These are phyloP conservation scores for Glycine latifolia DNA, from an alignment of 306 rosid genomes.

Conservation along the genomic window DNA sequence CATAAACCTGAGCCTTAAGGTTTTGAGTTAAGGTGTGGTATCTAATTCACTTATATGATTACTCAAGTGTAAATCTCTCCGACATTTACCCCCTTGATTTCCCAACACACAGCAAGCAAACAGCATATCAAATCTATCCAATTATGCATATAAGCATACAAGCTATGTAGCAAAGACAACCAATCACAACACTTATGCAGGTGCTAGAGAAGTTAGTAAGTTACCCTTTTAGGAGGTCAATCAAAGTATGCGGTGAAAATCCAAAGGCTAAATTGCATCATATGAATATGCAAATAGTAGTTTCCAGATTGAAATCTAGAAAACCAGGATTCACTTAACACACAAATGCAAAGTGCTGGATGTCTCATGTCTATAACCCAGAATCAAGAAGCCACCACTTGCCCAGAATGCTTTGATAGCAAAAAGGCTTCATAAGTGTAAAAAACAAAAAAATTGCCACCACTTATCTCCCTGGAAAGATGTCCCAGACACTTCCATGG, in stretches of 20 bases:
- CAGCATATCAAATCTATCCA: slow-evolving; percentile 19
- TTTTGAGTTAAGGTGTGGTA: too few relatives aligned
- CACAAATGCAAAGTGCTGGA: slow-evolving; percentile 15
- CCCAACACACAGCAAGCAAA: slow-evolving; percentile 1
- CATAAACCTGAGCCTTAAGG: too few relatives aligned
- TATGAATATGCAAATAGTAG: slow-evolving; percentile 3
- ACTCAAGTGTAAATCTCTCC: too few relatives aligned
- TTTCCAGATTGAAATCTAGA: not conserved
- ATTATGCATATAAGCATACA: too few relatives aligned
- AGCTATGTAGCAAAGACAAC: slow-evolving; percentile 8
- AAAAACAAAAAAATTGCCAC: not conserved
- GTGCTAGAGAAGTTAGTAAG: not conserved
- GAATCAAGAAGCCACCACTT: slow-evolving; percentile 4
- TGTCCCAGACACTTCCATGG: not conserved
- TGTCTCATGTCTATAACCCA: not conserved
- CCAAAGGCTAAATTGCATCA: slow-evolving; percentile 16
- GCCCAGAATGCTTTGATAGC: not conserved
- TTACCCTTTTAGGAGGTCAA: not conserved
- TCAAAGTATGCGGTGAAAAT: not conserved
- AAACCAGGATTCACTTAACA: not conserved
- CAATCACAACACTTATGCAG: slow-evolving; percentile 12
- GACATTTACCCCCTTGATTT: too few relatives aligned
- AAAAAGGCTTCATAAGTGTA: not conserved
- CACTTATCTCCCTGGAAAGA: not conserved
- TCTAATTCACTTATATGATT: too few relatives aligned